Base-by-base conservation (phyloP, 148 eudicot genomes). In the Vaccinium macrocarpon region DNA sequence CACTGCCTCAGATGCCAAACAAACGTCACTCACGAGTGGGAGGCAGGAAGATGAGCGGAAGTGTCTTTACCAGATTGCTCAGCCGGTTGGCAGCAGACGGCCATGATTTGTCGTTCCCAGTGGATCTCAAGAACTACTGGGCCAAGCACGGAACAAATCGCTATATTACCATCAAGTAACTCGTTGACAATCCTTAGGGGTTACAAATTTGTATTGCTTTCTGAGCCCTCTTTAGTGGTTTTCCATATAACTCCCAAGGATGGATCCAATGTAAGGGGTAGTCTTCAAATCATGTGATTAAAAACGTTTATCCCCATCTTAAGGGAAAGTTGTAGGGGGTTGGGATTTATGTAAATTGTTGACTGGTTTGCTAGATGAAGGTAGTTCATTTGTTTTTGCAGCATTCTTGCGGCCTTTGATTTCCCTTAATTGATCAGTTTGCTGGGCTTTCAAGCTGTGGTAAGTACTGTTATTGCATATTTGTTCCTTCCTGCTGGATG, bases 61-160 rank as follows among this genome's bases (percentile, higher is more conserved):
- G 92, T 38, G 98, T 90, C 38, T 95, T 93, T 84, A 87, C 88
- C 15, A 92, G 93, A 89, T 89, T 95, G 89, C 92, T 95, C 11
- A 91, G 89, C 18, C 90, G 91, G 72, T 79, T 94, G 50, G 93
- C 91, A 6, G 76, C 90, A 4, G 91, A 93, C 51, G 98, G 97
- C 59, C 90, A 91, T 15, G 95, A 95, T 83, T 85, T 92, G 83
- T 91, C 97, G 0, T 32, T 71, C 23, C 94, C 95, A 0, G 85
- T 95, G 68, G 98, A 95, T 87, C 87, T 95, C 83, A 95, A 86
- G 86, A 89, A 86, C 29, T 87, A 89, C 86, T 95, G 95, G 98
- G 93, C 98, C 73, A 95, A 94, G 85, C 98, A 95, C 48, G 98
- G 98, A 38, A 94, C 98, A 16, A 95, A 95, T 85, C 95, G 95